These are phyloP conservation scores for Mortierella sp. DNA, from an alignment of 371 early-diverging fungal species.

Conservation along the genomic window DNA sequence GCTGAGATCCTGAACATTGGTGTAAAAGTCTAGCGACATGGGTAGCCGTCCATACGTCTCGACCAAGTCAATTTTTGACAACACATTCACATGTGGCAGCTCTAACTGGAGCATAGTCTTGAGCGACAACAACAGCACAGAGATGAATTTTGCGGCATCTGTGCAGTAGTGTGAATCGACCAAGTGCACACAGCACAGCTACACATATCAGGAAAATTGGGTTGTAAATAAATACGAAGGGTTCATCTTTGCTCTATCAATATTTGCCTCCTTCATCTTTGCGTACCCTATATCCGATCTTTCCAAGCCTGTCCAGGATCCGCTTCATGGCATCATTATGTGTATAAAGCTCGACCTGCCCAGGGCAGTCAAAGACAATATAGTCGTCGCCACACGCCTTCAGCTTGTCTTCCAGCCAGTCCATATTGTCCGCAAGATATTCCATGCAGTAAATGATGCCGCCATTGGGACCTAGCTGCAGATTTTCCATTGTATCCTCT, in stretches of 20 bases:
- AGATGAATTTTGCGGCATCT: conserved; percentile 93
- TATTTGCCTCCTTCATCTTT: no score
- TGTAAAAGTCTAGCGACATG: conserved; percentile 94
- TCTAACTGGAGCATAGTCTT: conserved; percentile 95
- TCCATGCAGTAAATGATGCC: conserved; percentile 98
- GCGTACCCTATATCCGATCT: conserved; percentile 78
- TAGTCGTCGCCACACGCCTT: conserved; percentile 84
- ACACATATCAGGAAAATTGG: not conserved
- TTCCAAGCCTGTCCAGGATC: conserved; percentile 81
- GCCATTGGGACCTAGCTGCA: conserved; percentile 99
- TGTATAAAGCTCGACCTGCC: conserved; percentile 99
- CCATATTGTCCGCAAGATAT: conserved; percentile 92
- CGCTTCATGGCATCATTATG: conserved; percentile 89
- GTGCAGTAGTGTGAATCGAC: conserved; percentile 95
- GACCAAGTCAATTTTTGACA: conserved; percentile 95
- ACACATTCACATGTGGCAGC: conserved; percentile 95
- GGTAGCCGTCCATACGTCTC: conserved; percentile 76
- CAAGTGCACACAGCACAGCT: conserved; percentile 92
- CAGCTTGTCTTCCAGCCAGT: conserved; percentile 91
- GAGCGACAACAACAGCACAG: conserved; percentile 86
- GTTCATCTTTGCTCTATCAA: no score
- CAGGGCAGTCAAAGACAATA: conserved; percentile 98
- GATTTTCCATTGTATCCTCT: conserved; percentile 95
- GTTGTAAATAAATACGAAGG: no score
- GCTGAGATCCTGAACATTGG: conserved; percentile 90